Evolutionary conservation across 129 eudicot species (phyloP).

Genomic region (Silybum marianum): DNA sequence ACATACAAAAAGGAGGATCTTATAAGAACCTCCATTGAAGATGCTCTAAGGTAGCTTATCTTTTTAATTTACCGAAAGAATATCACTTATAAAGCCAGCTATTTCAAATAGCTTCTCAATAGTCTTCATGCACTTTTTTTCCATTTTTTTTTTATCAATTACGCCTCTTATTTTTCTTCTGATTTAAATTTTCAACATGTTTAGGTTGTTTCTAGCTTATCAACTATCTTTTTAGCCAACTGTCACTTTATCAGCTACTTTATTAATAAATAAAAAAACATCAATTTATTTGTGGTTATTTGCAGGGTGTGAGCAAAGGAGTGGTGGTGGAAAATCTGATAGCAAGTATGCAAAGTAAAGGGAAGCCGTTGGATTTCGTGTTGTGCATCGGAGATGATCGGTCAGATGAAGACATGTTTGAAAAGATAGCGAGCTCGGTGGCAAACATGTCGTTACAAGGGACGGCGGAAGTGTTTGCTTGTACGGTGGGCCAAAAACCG

Average conservation of each 20-base stretch:
- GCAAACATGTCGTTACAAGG: constrained; percentile 27
- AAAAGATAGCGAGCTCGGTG: constrained; percentile 57
- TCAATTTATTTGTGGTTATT: neutral
- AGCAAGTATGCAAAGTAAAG: constrained; percentile 54
- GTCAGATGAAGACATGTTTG: constrained; percentile 97
- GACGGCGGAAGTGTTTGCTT: constrained; percentile 72
- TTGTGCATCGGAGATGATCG: constrained; percentile 93
- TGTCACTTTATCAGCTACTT: neutral
- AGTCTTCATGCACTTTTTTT: too few species aligned
- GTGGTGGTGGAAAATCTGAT: constrained; percentile 69
- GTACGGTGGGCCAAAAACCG: constrained; percentile 96
- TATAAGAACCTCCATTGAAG: too few species aligned
- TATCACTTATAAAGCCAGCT: too few species aligned
- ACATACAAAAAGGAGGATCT: too few species aligned
- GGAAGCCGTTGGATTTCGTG: constrained; percentile 72
- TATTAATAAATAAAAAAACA: neutral
- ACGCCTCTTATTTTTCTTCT: too few species aligned
- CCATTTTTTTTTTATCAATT: too few species aligned
- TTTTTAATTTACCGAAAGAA: too few species aligned
- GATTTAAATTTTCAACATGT: too few species aligned
- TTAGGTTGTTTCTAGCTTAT: too few species aligned
- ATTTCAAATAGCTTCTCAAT: too few species aligned
- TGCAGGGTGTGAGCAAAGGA: constrained; percentile 95
- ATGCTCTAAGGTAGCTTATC: too few species aligned
- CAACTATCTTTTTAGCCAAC: neutral